Evolutionary conservation across 495 filamentous ascomycete species (phyloP), one percentile per base, ranked within the genome.

Genomic region (Penicillium cataractarum): DNA sequence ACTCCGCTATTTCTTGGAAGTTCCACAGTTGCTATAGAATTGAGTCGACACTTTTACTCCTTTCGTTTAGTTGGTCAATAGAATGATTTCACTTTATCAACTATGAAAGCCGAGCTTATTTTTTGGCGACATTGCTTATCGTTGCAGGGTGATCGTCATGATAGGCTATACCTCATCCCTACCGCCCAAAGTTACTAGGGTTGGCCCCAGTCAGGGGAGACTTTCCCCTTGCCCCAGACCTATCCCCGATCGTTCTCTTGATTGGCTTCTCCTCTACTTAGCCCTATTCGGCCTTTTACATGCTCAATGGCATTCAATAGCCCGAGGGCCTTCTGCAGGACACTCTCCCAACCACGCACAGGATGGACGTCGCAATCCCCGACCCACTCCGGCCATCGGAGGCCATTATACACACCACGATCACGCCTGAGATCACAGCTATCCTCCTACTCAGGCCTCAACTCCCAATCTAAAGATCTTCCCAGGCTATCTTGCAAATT

Each of bases 351-450:
- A 39, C 35, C 37, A 42, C 40, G 48, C 54, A 53, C 50, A 46
- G 29, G 17, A 63, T 63, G 29, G 51, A 21, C 37, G n/a, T 29
- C 46, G 61, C 22, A 37, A 48, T 32, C 33, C 37, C 37, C 63
- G 58, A 63, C 68, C 61, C 63, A 60, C 66, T 66, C 61, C 61
- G 42, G 58, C 33, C 51, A 59, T 62, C 66, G 66, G 63, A 62
- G 51, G 37, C 24, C n/a, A 50, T 57, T 24, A 35, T 56, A 53
- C 53, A 55, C 52, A 35, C 31, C 32, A 12, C 61, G 19, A 13
- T 13, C 33, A 19, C 15, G 24, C 35, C 54, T 50, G 10, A 27
- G 46, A 27, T 17, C 46, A 50, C 4, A 2, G 24, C 15, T 15
- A 27, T 49, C 46, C 12, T 50, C 46, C 24, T 26, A 10, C 44